These are phyloP conservation scores for Pleurotus sapidus DNA, from an alignment of 768 basidiomycete species.

Conservation along the genomic window DNA sequence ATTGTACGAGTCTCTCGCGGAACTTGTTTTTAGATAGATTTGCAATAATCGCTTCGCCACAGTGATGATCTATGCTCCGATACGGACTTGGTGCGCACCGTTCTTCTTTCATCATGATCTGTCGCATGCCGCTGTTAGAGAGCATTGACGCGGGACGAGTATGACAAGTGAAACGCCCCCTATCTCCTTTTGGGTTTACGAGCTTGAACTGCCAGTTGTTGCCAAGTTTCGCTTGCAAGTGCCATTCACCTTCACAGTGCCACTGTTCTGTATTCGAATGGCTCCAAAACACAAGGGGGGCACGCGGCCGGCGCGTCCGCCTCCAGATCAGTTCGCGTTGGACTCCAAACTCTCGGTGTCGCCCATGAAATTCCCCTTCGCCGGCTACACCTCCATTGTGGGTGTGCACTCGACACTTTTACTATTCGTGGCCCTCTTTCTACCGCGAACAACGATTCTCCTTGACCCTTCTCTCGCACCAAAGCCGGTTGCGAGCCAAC, in stretches of 20 bases:
- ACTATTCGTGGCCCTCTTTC: slow-evolving; percentile 60
- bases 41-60: too few species aligned
- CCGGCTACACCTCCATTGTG: slow-evolving; percentile 62
- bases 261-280: background rate
- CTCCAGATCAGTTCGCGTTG: background rate
- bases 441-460: slow-evolving; percentile 60
- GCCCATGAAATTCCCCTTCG: slow-evolving; percentile 36
- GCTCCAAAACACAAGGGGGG: background rate
- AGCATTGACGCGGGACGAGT: too few species aligned
- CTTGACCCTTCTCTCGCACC: slow-evolving; percentile 30
- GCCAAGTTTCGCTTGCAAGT: too few species aligned
- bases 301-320: background rate
- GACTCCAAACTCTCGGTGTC: slow-evolving; percentile 4
- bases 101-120: too few species aligned
- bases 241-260: background rate
- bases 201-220: too few species aligned
- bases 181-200: too few species aligned
- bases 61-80: too few species aligned
- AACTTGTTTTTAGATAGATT: too few species aligned
- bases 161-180: too few species aligned
- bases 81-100: too few species aligned
- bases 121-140: too few species aligned
- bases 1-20: too few species aligned
- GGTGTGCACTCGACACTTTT: slow-evolving; percentile 68
- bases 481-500: slow-evolving; percentile 24